A percentile compares a stretch with the other conserved stretches of the same genome.
Conservation (phyloP, 441 rosid species). For the Biscutella laevigata region DNA sequence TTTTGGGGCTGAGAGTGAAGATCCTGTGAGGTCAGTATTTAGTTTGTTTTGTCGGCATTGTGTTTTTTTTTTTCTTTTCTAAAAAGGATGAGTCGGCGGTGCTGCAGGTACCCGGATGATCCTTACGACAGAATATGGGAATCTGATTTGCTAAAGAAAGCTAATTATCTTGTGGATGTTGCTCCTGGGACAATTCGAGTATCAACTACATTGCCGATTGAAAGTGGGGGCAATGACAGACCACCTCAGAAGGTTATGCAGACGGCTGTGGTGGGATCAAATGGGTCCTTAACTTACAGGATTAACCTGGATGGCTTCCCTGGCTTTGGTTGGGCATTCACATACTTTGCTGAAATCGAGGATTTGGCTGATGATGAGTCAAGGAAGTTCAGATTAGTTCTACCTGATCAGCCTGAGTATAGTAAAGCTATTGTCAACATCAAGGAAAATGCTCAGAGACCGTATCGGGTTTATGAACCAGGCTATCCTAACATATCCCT, state of each 20-base stretch:
- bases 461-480: conserved; percentile 70
- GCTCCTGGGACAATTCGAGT: conserved; percentile 72
- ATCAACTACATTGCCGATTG: conserved; percentile 57
- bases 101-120: conserved; percentile 90
- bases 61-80: too few species aligned
- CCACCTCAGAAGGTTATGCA: conserved; percentile 96
- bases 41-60: conserved; percentile 17
- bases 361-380: conserved; percentile 56
- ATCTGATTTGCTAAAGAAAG: conserved; percentile 65
- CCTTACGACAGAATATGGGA: conserved; percentile 95
- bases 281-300: conserved; percentile 76
- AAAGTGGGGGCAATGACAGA: conserved; percentile 30
- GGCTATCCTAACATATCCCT: conserved; percentile 66
- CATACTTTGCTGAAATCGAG: conserved; percentile 89
- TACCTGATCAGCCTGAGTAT: conserved; percentile 65
- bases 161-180: conserved; percentile 91
- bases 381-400: conserved; percentile 76
- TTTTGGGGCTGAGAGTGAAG: conserved; percentile 82
- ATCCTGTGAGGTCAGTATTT: conserved; percentile 57
- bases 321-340: conserved; percentile 75
- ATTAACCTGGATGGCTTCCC: conserved; percentile 90
- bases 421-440: conserved; percentile 78
- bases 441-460: conserved; percentile 80
- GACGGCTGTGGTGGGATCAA: conserved; percentile 94
- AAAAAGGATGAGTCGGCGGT: not conserved